Base-by-base conservation (phyloP, 305 asterid species). In the Rubia peregrina region DNA sequence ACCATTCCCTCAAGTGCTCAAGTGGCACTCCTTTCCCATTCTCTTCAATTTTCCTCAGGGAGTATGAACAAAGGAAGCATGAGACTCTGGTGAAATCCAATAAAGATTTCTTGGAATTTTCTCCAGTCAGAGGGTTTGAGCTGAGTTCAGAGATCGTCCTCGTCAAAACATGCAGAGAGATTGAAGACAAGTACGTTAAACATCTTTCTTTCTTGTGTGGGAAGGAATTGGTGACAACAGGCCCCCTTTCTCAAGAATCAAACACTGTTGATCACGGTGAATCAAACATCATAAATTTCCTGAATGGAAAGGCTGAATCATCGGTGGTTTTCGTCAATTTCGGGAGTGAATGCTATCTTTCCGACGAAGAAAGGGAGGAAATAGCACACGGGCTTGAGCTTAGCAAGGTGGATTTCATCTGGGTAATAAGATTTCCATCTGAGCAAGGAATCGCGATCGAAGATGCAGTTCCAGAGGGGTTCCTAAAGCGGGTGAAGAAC, bases 141-240 rank as follows among this genome's bases (percentile, higher is more conserved):
- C 65, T 74, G 5, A 83, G 87, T 55, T 7, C 61, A 59, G 80
- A 84, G 7, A 60, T 81, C 19, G 77, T 73, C 2, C 1, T 83
- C 72, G 61, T 75, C 66, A 83, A 81, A 74, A 77, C 77, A 65
- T 61, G 30, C 7, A 9, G 48, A 8, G 48, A 43, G 48, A 10
- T 79, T 11, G 88, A 81, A 64, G 73, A 61, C 21, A 75, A 81
- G 60, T 81, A 80, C 12, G 59, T 80, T 42, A 83, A 84, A 2
- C 55, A 79, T 51, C 73, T 84, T 6, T 77, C 80, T 7, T 14
- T 22, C 0, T 46, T 81, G n/a, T 68, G 74, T 55, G 71, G 67
- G 67, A 73, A 55, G 33, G 51, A 73, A 19, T 6, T 41, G 19
- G 67, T 73, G 10, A 19, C 71, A 0, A 0, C 49, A 16, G 71